Evolutionary conservation across 1,284 basidiomycete genomes (phyloP).

Genomic region (Pyrrhoderma lamaoense): DNA sequence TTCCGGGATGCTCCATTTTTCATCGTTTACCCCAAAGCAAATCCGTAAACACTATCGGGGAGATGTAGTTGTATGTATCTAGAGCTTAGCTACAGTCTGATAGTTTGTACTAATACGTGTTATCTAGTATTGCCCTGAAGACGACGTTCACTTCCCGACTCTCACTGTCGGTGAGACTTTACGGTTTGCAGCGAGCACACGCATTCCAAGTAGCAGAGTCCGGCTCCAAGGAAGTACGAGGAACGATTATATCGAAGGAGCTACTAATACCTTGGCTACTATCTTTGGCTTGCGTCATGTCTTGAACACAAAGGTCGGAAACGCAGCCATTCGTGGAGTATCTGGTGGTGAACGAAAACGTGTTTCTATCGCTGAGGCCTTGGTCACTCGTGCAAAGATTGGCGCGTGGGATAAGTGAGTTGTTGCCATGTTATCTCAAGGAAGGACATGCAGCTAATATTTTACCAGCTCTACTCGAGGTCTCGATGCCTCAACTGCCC

Average conservation of each 20-base stretch:
- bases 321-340: constrained; percentile 37
- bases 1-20: constrained; percentile 30
- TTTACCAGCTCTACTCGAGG: constrained; percentile 35
- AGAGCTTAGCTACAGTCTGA: no score
- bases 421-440: no score
- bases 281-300: constrained; percentile 38
- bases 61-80: constrained; percentile 16
- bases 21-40: constrained; percentile 25
- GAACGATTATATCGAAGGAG: constrained; percentile 24
- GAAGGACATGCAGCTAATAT: neutral
- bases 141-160: constrained; percentile 34
- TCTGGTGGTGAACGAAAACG: constrained; percentile 60
- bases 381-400: constrained; percentile 52
- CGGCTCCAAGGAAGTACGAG: constrained; percentile 17
- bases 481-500: constrained; percentile 51
- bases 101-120: no score
- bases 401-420: constrained; percentile 69
- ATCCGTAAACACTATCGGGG: constrained; percentile 24
- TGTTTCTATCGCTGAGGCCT: constrained; percentile 67
- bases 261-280: constrained; percentile 32
- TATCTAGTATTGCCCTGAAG: constrained; percentile 21
- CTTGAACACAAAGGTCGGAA: constrained; percentile 38
- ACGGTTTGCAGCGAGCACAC: constrained; percentile 24
- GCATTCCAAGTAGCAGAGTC: constrained; percentile 20
- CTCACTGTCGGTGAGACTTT: constrained; percentile 30